Conservation (phyloP, 768 basidiomycete species). For the Mycena venus region DNA sequence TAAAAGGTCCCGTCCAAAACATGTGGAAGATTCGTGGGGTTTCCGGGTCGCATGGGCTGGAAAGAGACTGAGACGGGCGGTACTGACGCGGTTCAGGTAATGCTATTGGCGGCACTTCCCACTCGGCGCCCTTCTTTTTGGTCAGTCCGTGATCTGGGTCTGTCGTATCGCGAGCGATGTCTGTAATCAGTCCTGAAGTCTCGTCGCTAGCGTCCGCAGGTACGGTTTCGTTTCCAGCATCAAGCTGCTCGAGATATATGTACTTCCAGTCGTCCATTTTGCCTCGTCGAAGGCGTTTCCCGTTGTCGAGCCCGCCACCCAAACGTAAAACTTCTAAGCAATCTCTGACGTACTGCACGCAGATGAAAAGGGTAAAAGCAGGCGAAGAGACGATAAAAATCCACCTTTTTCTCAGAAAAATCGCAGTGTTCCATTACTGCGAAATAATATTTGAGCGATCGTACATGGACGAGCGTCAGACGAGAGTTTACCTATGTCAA, state of each 20-base stretch:
- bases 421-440: slow-evolving; percentile 92
- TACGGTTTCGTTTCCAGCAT: slow-evolving; percentile 40
- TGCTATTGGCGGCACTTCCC: slow-evolving; percentile 67
- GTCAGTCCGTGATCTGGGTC: slow-evolving; percentile 69
- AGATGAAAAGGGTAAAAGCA: slow-evolving; percentile 28
- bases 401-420: slow-evolving; percentile 83
- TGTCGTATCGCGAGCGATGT: slow-evolving; percentile 37
- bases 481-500: slow-evolving; percentile 66
- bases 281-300: slow-evolving; percentile 78
- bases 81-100: slow-evolving; percentile 67
- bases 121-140: slow-evolving; percentile 71
- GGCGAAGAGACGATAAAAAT: slow-evolving; percentile 21
- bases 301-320: slow-evolving; percentile 90
- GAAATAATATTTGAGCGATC: slow-evolving; percentile 23
- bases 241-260: slow-evolving; percentile 79
- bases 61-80: slow-evolving; percentile 67
- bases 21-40: slow-evolving; percentile 95
- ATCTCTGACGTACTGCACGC: slow-evolving; percentile 92
- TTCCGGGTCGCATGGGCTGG: slow-evolving; percentile 83
- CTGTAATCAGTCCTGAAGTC: not conserved
- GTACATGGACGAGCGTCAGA: not conserved
- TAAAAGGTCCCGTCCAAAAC: slow-evolving; percentile 99
- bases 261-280: slow-evolving; percentile 90
- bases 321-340: slow-evolving; percentile 95
- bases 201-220: slow-evolving; percentile 16